These are phyloP conservation scores for Cercospora sp. DNA, from an alignment of 2,329 filamentous ascomycete species.

Conservation along the genomic window DNA sequence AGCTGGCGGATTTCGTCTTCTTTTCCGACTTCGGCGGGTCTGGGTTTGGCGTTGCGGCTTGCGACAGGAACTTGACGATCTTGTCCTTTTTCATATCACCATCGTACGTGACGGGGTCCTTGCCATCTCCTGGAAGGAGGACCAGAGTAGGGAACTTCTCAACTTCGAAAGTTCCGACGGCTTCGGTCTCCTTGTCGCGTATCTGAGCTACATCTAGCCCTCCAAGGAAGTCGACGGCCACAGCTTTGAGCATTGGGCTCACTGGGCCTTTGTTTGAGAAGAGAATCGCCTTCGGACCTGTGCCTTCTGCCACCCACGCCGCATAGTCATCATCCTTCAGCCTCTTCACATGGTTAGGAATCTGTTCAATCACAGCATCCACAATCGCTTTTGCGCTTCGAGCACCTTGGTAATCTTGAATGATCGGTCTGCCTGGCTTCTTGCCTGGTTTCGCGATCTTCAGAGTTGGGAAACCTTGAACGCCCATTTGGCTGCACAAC, in stretches of 20 bases:
- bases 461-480: constrained; percentile 92
- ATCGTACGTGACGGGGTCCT: constrained; percentile 70
- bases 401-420: constrained; percentile 88
- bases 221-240: constrained; percentile 89
- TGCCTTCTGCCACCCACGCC: constrained; percentile 64
- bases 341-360: constrained; percentile 85
- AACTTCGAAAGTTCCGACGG: constrained; percentile 73
- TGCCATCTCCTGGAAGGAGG: constrained; percentile 69
- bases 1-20: constrained; percentile 47
- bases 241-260: constrained; percentile 74
- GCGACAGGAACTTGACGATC: constrained; percentile 79
- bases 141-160: constrained; percentile 77
- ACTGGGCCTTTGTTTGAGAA: constrained; percentile 93
- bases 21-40: constrained; percentile 61
- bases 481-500: constrained; percentile 79
- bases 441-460: constrained; percentile 88
- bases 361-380: constrained; percentile 79
- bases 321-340: constrained; percentile 78
- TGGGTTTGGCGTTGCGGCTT: constrained; percentile 75
- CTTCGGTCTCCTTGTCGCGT: constrained; percentile 72
- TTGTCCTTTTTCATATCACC: constrained; percentile 83
- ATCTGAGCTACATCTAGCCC: constrained; percentile 79
- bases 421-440: constrained; percentile 73
- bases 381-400: constrained; percentile 84
- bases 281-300: constrained; percentile 78